Conservation (phyloP, 371 early-diverging fungal species). For the Entomophthora muscae region DNA sequence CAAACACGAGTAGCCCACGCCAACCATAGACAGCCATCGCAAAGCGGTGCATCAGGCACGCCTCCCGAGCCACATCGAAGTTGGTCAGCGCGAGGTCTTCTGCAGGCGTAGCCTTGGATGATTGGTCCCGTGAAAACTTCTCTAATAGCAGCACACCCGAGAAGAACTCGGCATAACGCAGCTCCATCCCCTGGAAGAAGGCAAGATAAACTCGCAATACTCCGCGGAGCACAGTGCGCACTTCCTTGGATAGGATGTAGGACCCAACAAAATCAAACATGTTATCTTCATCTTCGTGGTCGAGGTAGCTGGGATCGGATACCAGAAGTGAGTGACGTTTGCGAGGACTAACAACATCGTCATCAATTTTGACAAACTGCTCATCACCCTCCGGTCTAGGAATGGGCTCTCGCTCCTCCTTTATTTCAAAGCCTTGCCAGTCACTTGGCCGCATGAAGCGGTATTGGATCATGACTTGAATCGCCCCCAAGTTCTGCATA, state of each 20-base stretch:
- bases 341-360: background rate
- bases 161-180: conserved; percentile 52
- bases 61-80: conserved; percentile 16
- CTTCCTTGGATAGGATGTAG: conserved; percentile 29
- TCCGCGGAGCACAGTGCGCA: conserved; percentile 39
- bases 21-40: conserved; percentile 57
- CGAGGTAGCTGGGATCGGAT: background rate
- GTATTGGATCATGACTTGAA: conserved; percentile 43
- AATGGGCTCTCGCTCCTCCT: background rate
- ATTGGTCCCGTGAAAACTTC: conserved; percentile 29
- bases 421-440: conserved; percentile 10
- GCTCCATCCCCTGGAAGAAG: conserved; percentile 70
- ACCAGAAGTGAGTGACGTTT: background rate
- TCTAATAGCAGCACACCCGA: conserved; percentile 45
- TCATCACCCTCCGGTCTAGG: background rate
- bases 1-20: conserved; percentile 64
- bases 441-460: conserved; percentile 25
- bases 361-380: conserved; percentile 1
- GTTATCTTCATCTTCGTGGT: conserved; percentile 16
- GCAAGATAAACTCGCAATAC: conserved; percentile 38
- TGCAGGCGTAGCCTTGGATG: conserved; percentile 19
- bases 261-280: conserved; percentile 15
- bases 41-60: conserved; percentile 36
- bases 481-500: conserved; percentile 38
- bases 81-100: conserved; percentile 10